Evolutionary conservation across 176 grass and related monocot genomes (phyloP), one percentile per base, ranked within the genome.

Genomic region (Juncus effusus): DNA sequence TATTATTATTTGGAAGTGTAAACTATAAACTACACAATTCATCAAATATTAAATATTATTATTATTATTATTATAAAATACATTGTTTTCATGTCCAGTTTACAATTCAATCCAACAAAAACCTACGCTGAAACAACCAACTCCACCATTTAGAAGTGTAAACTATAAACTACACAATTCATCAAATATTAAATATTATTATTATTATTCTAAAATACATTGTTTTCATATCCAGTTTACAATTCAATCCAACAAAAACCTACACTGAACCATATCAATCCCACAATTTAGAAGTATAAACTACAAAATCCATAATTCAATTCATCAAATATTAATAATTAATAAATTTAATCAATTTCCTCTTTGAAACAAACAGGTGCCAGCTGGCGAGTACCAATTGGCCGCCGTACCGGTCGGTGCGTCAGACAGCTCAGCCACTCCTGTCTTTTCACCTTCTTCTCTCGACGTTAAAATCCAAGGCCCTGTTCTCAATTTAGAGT

Each of bases 371-470:
- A 36, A 15, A 77, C 71, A 97, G 93, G 88, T 90, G 81, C 85
- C 76, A 86, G 60, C 88, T 69, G 88, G 88, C 53, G 83, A 87
- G 59, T 99, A 93, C 59, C 73, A 70, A 61, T 49, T 99, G 79
- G 88, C 88, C 72, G 88, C 80, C 14, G 75, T 99, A 64, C 81
- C 85, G 61, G 80, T 93, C 64, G 83, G 84, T 84, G 75, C 69
- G 15, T 58, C 88, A 10, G 72, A 81, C 7, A 78, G 80, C 63
- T 84, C 76, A 52, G 69, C 85, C 62, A 83, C 64, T 60, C 82
- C 91, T 61, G 72, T 93, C 78, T 97, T 97, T 82, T 91, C 88
- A 75, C 94, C 88, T 66, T 74, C 75, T 72, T 84, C 54, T 74
- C 54, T 97, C 54, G 78, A 81, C 86, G 57, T 93, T 5, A 89